phyloP scores from a whole-genome alignment of 805 yeast species.

The Priceomyces haplophilus region DNA sequence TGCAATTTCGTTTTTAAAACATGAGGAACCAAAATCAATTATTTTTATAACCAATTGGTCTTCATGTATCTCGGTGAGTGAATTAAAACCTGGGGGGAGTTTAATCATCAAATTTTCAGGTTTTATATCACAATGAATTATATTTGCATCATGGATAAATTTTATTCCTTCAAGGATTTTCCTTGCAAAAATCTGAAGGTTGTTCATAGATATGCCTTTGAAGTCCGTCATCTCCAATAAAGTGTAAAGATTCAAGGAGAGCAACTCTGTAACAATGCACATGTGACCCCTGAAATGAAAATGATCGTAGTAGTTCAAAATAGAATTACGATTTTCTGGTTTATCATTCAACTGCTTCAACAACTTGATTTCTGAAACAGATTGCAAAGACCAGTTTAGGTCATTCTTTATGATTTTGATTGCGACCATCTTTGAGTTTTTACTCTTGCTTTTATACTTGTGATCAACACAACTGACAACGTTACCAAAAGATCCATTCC shows the following conservation, averaged over 20 bases:
- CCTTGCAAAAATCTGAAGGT: slow-evolving; percentile 44
- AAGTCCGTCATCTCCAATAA: slow-evolving; percentile 48
- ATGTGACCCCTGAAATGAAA: slow-evolving; percentile 79
- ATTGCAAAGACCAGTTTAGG: slow-evolving; percentile 71
- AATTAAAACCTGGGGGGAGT: slow-evolving; percentile 20
- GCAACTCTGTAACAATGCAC: slow-evolving; percentile 73
- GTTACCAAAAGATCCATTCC: slow-evolving; percentile 81
- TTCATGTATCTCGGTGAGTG: slow-evolving; percentile 22
- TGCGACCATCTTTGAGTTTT: slow-evolving; percentile 52
- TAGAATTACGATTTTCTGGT: slow-evolving; percentile 13
- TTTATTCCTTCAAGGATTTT: slow-evolving; percentile 60
- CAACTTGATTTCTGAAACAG: slow-evolving; percentile 71
- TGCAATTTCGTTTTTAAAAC: slow-evolving; percentile 41
- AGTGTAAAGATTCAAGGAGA: slow-evolving; percentile 66
- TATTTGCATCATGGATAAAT: slow-evolving; percentile 52
- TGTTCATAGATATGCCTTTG: slow-evolving; percentile 43
- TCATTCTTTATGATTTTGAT: slow-evolving; percentile 75
- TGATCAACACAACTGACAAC: slow-evolving; percentile 71
- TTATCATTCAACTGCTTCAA: slow-evolving; percentile 45
- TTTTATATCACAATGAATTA: slow-evolving; percentile 83
- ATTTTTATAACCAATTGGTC: slow-evolving; percentile 53
- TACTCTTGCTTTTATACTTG: slow-evolving; percentile 26
- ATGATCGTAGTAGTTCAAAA: slow-evolving; percentile 61
- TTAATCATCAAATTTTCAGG: slow-evolving; percentile 77
- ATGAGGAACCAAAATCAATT: slow-evolving; percentile 79